Base-by-base conservation (phyloP, 2,329 filamentous ascomycete genomes). In the Aspergillus fischeri region DNA sequence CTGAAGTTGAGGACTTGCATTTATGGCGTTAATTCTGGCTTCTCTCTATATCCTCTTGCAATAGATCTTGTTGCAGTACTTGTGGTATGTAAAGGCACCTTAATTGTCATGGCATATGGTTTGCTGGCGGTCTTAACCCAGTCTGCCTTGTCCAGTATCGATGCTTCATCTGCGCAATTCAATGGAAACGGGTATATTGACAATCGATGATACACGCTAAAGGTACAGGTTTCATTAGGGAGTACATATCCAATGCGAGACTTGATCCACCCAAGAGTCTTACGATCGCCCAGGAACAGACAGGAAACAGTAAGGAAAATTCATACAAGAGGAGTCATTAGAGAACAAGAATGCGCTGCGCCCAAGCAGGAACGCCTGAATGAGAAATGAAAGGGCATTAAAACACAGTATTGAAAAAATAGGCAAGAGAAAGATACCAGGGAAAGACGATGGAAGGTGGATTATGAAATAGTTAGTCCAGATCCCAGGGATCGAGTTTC, bases 401-500 rank as follows among this genome's bases (percentile, higher is more conserved):
- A 47, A 24, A 47, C 21, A 14, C 20, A 8, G 5, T 14, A 25
- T 11, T 14, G 5, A 17, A 47, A 47, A 25, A 21, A 45, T 38
- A 20, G 44, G 21, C 24, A 14, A 24, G 44, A 25, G 44, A 11
- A 47, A 24, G 21, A 14, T 24, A 27, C 21, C n/a, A 50, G 47
- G 21, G 54, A 14, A 53, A 49, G 44, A 44, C 42, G 47, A 58
- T 4, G 42, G 42, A 44, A n/a, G 17, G 44, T 24, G 21, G 8
- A 38, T 52, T 57, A 67, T 55, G 67, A 64, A 3, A 17, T 17
- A 7, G 14, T 59, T 59, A 71, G 52, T 70, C 67, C 48, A 71
- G 56, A 42, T 70, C 68, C 67, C 67, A 71, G 41, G 66, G 63
- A 57, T 70, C 64, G 32, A 60, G 50, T 52, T 64, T 65, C 44